Evolutionary conservation across 2,329 filamentous ascomycete species (phyloP), one percentile per base, ranked within the genome.

Genomic region (Penicillium sp.): DNA sequence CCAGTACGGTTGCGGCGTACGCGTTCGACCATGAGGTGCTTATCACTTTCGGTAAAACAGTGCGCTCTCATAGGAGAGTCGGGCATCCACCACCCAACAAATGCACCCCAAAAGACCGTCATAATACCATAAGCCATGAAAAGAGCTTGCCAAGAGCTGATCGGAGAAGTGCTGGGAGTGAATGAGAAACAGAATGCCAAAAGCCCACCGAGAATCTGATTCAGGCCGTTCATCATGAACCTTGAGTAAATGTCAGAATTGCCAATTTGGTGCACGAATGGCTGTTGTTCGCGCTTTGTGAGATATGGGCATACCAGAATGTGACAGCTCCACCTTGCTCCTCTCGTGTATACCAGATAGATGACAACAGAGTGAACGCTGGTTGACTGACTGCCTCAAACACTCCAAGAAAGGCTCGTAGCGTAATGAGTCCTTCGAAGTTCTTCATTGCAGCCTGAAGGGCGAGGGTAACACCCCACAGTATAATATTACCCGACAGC

Each of bases 341-440:
- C 49, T 86, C 81, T 29, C 85, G 78, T 48, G 81, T 83, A 69
- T 89, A 90, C 87, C 87, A 89, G 75, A 88, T 87, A 19, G 80
- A 77, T 0, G 82, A 60, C 65, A 85, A 80, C 50, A 86, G 73
- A 71, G 84, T 81, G 51, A 54, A 48, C 11, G 84, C 68, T 2
- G 78, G 81, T 1, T 83, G 83, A 3, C 77, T 78, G 78, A 79
- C 16, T 81, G 79, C 62, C 31, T 77, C 83, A 51, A 84, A 84
- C 48, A 82, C 78, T 43, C 83, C 83, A 0, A 85, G 69, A 54
- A 84, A 79, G 60, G 83, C 71, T 19, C 83, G 78, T 0, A 80
- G 78, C 18, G 78, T 79, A 7, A 56, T 51, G 11, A 56, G 47
- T 2, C 50, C 53, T 11, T 6, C 46, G 29, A 53, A 85, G 71